Evolutionary conservation across 768 basidiomycete species (phyloP), one percentile per base, ranked within the genome.

Genomic region (Nidularia pulvinata): DNA sequence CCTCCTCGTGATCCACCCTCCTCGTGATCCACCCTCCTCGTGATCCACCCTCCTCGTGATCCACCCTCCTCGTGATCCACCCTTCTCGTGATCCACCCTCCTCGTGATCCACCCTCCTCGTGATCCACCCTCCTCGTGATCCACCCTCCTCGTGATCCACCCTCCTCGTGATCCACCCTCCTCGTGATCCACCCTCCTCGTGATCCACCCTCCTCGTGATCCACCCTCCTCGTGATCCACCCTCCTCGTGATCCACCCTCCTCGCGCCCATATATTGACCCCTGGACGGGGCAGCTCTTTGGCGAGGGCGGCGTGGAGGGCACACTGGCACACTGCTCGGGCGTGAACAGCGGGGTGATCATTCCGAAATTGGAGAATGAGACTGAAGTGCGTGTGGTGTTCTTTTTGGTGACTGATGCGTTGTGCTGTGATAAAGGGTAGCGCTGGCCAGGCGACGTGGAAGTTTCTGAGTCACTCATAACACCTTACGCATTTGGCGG

Each of bases 351-450:
- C 4, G 82, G 80, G 1, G 91, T 95, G 9, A 97, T 98, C 60
- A 97, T 97, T 94, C 71, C 84, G 16, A 92, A 91, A 69, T 70
- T 97, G 47, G 88, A 81, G 43, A 98, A 98, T 66, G 95, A 81
- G 55, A 98, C 96, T 3, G 88, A 97, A 96, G 95, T 95, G 63
- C 55, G 88, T 75, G 25, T 9, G 45, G 7, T 6, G 30, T 43
- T 33, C 47, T 19, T 42, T n/a, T 33, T n/a, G n/a, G n/a, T n/a
- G n/a, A n/a, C 6, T 33, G 7, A 6, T 25, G 48, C 36, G 25
- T 46, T 7, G 32, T 48, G n/a, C n/a, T n/a, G n/a, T n/a, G n/a
- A n/a, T 7, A 61, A 95, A 95, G 69, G 95, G 93, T 34, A 89
- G 85, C 44, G 80, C 97, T 1, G 95, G 95, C 6, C 81, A 91